These are phyloP conservation scores for Geotrichum reessii DNA, from an alignment of 1,139 yeast species.

Conservation along the genomic window DNA sequence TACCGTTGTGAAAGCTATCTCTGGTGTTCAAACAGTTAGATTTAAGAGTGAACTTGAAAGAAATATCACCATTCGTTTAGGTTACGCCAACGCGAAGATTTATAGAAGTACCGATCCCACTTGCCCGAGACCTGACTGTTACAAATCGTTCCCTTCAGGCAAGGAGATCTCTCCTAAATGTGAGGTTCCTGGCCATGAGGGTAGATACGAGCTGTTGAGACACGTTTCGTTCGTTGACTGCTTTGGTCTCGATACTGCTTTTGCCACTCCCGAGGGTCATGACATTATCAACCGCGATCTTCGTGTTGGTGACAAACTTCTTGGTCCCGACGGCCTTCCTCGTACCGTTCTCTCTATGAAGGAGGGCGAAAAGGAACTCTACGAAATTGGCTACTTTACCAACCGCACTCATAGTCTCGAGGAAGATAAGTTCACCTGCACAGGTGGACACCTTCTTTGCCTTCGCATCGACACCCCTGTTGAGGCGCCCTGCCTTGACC, in stretches of 20 bases:
- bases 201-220: constrained; percentile 84
- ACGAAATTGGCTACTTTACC: neutral
- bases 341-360: constrained; percentile 1
- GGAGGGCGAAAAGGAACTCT: constrained; percentile 1
- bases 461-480: constrained; percentile 3
- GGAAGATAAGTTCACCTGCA: constrained; percentile 1
- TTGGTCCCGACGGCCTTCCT: constrained; percentile 2
- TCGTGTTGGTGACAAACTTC: neutral
- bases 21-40: constrained; percentile 98
- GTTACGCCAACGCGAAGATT: constrained; percentile 97
- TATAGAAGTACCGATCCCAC: constrained; percentile 83
- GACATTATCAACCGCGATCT: neutral
- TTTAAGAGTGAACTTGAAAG: constrained; percentile 98
- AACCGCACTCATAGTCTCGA: neutral
- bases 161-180: constrained; percentile 93
- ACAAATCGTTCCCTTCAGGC: constrained; percentile 88
- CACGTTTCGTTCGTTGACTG: constrained; percentile 94
- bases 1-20: constrained; percentile 96
- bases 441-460: constrained; percentile 1
- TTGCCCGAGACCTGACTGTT: constrained; percentile 94
- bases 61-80: constrained; percentile 96
- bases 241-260: neutral
- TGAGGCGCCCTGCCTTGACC: neutral
- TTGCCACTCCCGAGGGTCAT: constrained; percentile 1
- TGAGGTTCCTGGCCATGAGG: constrained; percentile 67